phyloP scores from a whole-genome alignment of 179 eudicot species.

The Vitellaria paradoxa region DNA sequence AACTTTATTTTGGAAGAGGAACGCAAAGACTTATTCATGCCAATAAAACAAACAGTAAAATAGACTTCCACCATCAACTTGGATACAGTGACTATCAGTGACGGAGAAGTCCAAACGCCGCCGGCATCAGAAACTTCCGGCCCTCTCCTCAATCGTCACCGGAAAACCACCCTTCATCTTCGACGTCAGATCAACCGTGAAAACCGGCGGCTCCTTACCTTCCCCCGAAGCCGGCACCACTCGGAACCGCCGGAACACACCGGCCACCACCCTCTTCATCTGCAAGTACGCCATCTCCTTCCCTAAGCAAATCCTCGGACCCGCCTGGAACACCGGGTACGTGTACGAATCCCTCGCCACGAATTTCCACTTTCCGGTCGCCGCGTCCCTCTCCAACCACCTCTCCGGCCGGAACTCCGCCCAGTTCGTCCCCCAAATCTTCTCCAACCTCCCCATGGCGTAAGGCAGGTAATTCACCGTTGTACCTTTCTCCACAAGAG shows the following conservation, averaged over 20 bases:
- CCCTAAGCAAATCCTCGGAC: constrained; percentile 29
- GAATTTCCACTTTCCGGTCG: background rate
- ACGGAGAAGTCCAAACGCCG: too few species aligned
- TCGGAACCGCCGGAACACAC: constrained; percentile 15
- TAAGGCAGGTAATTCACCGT: constrained; percentile 32
- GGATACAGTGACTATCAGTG: too few species aligned
- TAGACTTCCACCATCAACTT: too few species aligned
- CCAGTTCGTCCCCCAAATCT: constrained; percentile 53
- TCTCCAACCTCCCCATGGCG: constrained; percentile 52
- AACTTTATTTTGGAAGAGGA: too few species aligned
- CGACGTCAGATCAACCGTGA: background rate
- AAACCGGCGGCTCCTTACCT: constrained; percentile 26
- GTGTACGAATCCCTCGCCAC: constrained; percentile 11
- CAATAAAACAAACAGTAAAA: too few species aligned
- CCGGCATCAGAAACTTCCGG: too few species aligned
- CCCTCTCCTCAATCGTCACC: constrained; percentile 44
- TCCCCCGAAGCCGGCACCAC: constrained; percentile 21
- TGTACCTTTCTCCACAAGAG: constrained; percentile 25
- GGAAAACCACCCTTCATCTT: constrained; percentile 39
- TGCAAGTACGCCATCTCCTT: constrained; percentile 20
- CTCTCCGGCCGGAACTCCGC: constrained; percentile 37
- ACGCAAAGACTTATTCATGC: too few species aligned
- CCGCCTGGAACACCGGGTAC: constrained; percentile 34
- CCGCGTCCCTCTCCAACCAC: background rate
- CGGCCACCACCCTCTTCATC: background rate